Evolutionary conservation across 352 stramenopile genomes (phyloP), one percentile per base, ranked within the genome.

Genomic region (Pythium pyrilobum): DNA sequence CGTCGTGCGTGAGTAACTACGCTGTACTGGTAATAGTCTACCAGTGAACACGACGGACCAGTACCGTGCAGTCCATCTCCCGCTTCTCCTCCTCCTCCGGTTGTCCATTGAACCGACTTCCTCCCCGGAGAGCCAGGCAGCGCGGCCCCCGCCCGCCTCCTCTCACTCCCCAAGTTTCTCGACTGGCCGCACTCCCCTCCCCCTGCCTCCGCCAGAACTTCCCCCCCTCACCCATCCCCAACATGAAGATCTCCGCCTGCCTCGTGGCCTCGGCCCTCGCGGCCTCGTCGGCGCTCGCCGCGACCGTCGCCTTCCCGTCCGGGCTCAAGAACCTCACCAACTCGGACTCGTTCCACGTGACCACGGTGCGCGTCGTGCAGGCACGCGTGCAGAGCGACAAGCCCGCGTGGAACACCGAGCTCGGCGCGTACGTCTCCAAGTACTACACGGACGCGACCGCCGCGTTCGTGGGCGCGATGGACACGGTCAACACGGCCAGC

Each of bases 401-500:
- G 47, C 78, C 74, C 2, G 42, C 68, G 27, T 87, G 76, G 78
- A 72, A 83, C 51, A 49, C 38, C 4, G 68, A 62, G 24, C 56
- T 66, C 41, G 55, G 62, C 12, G 59, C 65, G 4, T 85, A 80
- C 23, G 63, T 66, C 4, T 76, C 69, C 27, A 67, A 62, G 16
- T 85, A 75, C 63, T 81, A 81, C 61, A 70, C 33, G 29, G 38
- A 80, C 18, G 67, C 80, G 45, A 67, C 59, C n/a, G 65, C 69
- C 4, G 71, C 61, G 13, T 93, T 74, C 57, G 52, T 70, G 13
- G 79, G 67, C 8, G 73, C 73, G 8, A 74, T 93, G 56, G 84
- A 96, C 61, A 85, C 72, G n/a, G 81, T 89, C 23, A 95, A 93
- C 61, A 81, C 77, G 21, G 85, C 82, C 7, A 83, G 67, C 0